Percentiles rank a stretch among this genome's conserved stretches.
These are phyloP conservation scores for Trichosporon ovoides DNA, from an alignment of 1,284 basidiomycete species.

Conservation along the genomic window DNA sequence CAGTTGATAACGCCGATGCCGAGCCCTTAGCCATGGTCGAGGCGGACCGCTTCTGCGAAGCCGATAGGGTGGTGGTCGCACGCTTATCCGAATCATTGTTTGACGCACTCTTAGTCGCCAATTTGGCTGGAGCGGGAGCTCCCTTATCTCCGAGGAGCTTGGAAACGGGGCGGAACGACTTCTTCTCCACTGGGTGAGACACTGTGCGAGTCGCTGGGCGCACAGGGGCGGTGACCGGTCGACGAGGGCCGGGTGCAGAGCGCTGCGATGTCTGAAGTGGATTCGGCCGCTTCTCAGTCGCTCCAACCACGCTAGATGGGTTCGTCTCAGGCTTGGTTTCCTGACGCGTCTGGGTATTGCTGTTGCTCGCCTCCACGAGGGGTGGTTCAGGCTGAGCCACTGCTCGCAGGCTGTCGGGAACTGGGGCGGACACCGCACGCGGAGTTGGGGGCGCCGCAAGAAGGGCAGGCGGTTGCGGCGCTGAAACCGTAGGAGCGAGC, in stretches of 20 bases:
- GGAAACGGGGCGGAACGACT: slow-evolving; percentile 16
- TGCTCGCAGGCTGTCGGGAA: neutral
- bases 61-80: neutral
- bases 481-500: neutral
- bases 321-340: neutral
- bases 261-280: neutral
- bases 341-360: neutral
- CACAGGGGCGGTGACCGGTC: neutral
- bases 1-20: neutral
- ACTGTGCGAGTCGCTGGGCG: neutral
- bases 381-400: neutral
- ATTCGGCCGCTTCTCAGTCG: neutral
- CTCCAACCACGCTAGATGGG: neutral
- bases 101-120: slow-evolving; percentile 2
- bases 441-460: neutral
- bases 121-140: slow-evolving; percentile 16
- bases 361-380: neutral
- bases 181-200: slow-evolving; percentile 13
- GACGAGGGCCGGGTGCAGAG: neutral
- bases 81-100: neutral
- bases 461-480: neutral
- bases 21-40: neutral
- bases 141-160: slow-evolving; percentile 9
- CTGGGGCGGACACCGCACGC: neutral
- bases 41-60: neutral